A percentile compares a stretch with the other conserved stretches of the same genome.
Evolutionary conservation across 805 yeast genomes (phyloP).

Genomic region (Yamadazyma kitorensis): DNA sequence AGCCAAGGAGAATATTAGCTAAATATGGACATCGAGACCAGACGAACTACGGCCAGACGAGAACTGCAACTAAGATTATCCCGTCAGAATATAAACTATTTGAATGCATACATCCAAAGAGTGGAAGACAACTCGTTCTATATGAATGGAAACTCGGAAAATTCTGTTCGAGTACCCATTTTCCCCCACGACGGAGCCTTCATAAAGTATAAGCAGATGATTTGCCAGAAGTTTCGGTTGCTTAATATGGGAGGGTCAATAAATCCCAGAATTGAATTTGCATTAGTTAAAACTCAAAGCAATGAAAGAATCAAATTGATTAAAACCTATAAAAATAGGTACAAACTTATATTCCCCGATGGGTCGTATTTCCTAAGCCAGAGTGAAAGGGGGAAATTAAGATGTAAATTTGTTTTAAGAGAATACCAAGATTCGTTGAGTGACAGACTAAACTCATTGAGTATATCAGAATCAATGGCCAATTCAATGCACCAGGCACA

Average conservation of each 20-base stretch:
- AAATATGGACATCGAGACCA: no score
- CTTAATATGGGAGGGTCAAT: slow-evolving; percentile 6
- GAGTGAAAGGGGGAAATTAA: no score
- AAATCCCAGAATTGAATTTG: slow-evolving; percentile 6
- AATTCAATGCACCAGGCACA: no score
- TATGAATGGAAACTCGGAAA: neutral
- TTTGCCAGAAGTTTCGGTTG: slow-evolving; percentile 2
- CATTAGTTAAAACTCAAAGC: slow-evolving; percentile 4
- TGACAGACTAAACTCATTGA: no score
- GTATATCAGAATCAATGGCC: no score
- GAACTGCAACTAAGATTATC: no score
- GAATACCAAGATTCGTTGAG: no score
- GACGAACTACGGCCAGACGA: no score
- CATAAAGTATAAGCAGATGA: slow-evolving; percentile 1
- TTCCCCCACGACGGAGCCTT: slow-evolving; percentile 1
- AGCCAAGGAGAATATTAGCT: no score
- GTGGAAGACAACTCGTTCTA: neutral
- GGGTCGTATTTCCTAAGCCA: no score
- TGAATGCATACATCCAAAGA: neutral
- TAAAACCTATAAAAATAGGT: neutral
- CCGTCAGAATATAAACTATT: neutral
- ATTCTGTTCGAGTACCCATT: neutral
- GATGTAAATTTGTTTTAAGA: no score
- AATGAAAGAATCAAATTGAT: slow-evolving; percentile 3
- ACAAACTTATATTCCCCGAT: slow-evolving; percentile 6